Evolutionary conservation across 2,329 filamentous ascomycete genomes (phyloP).

Genomic region (Colletotrichum zoysiae): DNA sequence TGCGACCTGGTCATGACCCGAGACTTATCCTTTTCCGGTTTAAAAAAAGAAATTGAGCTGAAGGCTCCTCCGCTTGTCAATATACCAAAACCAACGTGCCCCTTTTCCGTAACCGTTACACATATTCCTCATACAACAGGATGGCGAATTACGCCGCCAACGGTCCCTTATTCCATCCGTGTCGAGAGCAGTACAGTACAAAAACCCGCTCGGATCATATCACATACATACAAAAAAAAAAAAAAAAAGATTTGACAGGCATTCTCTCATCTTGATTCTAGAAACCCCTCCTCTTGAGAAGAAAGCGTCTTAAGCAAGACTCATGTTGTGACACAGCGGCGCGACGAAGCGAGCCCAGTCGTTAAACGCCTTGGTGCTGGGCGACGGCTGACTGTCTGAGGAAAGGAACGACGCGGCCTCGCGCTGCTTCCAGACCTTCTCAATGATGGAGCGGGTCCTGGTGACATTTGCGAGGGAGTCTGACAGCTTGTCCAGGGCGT

Average conservation of each 20-base stretch:
- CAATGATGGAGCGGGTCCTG: slow-evolving; percentile 57
- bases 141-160: not conserved
- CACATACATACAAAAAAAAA: not conserved
- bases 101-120: not conserved
- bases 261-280: not conserved
- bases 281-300: not conserved
- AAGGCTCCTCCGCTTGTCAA: not conserved
- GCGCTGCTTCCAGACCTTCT: slow-evolving; percentile 57
- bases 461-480: slow-evolving; percentile 56
- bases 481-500: slow-evolving; percentile 52
- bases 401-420: slow-evolving; percentile 45
- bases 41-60: not conserved
- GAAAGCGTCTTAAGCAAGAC: slow-evolving; percentile 49
- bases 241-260: too few relatives aligned
- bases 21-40: not conserved
- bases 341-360: slow-evolving; percentile 58
- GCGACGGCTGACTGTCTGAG: slow-evolving; percentile 34
- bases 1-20: slow-evolving; percentile 22
- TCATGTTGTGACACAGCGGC: slow-evolving; percentile 56
- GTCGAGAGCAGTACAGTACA: not conserved
- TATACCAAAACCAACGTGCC: not conserved
- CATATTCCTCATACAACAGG: slow-evolving; percentile 1
- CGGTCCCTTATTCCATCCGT: not conserved
- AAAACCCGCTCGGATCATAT: not conserved
- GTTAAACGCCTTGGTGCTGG: slow-evolving; percentile 46